These are phyloP conservation scores for Fusarium hainanense DNA, from an alignment of 2,329 filamentous ascomycete species.

Conservation along the genomic window DNA sequence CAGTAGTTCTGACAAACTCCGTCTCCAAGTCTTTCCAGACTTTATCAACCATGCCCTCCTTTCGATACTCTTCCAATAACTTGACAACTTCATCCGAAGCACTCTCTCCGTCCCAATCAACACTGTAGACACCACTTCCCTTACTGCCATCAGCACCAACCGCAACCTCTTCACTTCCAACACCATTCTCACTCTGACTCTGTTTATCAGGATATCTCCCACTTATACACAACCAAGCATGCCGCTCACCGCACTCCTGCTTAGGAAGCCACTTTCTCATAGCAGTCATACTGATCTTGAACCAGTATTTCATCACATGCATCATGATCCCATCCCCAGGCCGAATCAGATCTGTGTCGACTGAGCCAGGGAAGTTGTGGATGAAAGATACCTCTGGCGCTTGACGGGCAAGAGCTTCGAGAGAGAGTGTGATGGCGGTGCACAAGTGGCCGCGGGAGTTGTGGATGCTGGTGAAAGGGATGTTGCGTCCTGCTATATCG, in stretches of 20 bases:
- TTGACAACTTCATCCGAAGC: slow-evolving; percentile 24
- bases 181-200: not conserved
- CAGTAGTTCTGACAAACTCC: slow-evolving; percentile 41
- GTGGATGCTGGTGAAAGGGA: slow-evolving; percentile 27
- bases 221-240: slow-evolving; percentile 40
- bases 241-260: slow-evolving; percentile 43
- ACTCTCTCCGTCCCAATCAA: slow-evolving; percentile 41
- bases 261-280: slow-evolving; percentile 27
- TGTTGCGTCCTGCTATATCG: slow-evolving; percentile 41
- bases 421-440: slow-evolving; percentile 41
- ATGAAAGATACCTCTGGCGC: slow-evolving; percentile 45
- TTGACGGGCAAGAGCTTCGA: slow-evolving; percentile 39
- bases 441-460: slow-evolving; percentile 39
- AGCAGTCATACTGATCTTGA: slow-evolving; percentile 13
- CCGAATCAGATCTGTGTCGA: slow-evolving; percentile 44
- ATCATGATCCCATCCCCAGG: slow-evolving; percentile 35
- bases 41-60: slow-evolving; percentile 36
- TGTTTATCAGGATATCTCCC: slow-evolving; percentile 32
- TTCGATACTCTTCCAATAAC: slow-evolving; percentile 26
- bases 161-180: slow-evolving; percentile 7
- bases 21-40: slow-evolving; percentile 40
- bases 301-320: slow-evolving; percentile 28
- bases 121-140: slow-evolving; percentile 43
- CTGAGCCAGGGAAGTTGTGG: slow-evolving; percentile 47
- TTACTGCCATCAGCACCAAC: slow-evolving; percentile 33